These are phyloP conservation scores for Naganishia kalamii DNA, from an alignment of 768 basidiomycete species.

Conservation along the genomic window DNA sequence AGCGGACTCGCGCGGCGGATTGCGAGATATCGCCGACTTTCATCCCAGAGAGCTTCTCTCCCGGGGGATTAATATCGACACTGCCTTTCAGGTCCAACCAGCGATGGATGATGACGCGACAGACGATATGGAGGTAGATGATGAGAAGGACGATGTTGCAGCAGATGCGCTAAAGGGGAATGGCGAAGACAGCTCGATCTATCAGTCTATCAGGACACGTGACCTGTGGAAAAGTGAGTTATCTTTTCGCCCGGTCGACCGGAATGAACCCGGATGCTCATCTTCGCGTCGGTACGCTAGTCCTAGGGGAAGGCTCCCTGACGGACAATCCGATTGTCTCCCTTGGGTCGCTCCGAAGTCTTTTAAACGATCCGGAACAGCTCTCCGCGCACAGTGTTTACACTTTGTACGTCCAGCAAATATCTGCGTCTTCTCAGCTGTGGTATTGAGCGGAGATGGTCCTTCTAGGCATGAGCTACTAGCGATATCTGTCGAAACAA, in stretches of 20 bases:
- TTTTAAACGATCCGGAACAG: constrained; percentile 6
- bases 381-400: not conserved
- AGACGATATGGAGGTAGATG: not conserved
- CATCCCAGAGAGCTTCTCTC: not conserved
- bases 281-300: not conserved
- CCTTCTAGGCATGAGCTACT: not conserved
- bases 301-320: not conserved
- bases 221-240: not conserved
- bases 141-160: not conserved
- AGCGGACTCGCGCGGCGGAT: not conserved
- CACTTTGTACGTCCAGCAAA: not conserved
- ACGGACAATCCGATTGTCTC: not conserved
- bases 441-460: not conserved
- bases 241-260: not conserved
- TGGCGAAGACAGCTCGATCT: no score
- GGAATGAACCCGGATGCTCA: not conserved
- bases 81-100: not conserved
- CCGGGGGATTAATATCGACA: not conserved
- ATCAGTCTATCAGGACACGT: no score
- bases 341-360: not conserved
- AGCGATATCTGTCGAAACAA: not conserved
- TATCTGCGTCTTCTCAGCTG: not conserved
- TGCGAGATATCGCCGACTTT: not conserved
- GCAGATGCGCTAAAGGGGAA: no score
- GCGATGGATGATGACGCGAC: not conserved